Conservation (phyloP, 2,329 filamentous ascomycete genomes). For the Talaromyces sp. region DNA sequence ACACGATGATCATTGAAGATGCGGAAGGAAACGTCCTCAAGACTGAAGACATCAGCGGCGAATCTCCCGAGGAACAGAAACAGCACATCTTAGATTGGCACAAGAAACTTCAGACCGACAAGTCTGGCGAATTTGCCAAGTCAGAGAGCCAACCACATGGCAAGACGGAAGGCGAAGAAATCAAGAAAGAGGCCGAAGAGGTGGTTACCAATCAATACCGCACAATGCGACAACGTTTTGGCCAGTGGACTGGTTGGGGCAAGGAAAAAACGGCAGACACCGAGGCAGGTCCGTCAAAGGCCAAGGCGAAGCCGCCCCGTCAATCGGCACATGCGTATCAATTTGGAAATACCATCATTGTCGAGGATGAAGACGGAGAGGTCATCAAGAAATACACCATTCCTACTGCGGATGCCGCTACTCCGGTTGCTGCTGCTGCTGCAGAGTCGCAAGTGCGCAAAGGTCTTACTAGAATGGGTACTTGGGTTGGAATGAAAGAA, state of each 20-base stretch:
- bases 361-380: slow-evolving; percentile 65
- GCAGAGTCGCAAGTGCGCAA: slow-evolving; percentile 43
- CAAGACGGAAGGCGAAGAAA: slow-evolving; percentile 41
- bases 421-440: slow-evolving; percentile 19
- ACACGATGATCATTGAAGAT: slow-evolving; percentile 76
- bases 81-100: slow-evolving; percentile 53
- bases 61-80: slow-evolving; percentile 55
- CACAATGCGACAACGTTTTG: slow-evolving; percentile 44
- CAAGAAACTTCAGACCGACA: slow-evolving; percentile 52
- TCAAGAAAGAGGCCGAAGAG: slow-evolving; percentile 34
- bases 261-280: slow-evolving; percentile 25
- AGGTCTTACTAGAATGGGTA: slow-evolving; percentile 56
- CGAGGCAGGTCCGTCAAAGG: slow-evolving; percentile 18
- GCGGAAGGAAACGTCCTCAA: slow-evolving; percentile 79
- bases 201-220: slow-evolving; percentile 28
- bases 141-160: slow-evolving; percentile 41
- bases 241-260: slow-evolving; percentile 41
- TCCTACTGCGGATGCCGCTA: slow-evolving; percentile 39
- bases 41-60: slow-evolving; percentile 49
- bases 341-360: slow-evolving; percentile 67
- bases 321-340: slow-evolving; percentile 63
- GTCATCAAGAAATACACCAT: slow-evolving; percentile 67
- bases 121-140: slow-evolving; percentile 40
- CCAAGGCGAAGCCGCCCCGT: slow-evolving; percentile 30
- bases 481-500: slow-evolving; percentile 47